phyloP scores from a whole-genome alignment of 208 protist genomes.

The Trypanosoma scelopori region DNA sequence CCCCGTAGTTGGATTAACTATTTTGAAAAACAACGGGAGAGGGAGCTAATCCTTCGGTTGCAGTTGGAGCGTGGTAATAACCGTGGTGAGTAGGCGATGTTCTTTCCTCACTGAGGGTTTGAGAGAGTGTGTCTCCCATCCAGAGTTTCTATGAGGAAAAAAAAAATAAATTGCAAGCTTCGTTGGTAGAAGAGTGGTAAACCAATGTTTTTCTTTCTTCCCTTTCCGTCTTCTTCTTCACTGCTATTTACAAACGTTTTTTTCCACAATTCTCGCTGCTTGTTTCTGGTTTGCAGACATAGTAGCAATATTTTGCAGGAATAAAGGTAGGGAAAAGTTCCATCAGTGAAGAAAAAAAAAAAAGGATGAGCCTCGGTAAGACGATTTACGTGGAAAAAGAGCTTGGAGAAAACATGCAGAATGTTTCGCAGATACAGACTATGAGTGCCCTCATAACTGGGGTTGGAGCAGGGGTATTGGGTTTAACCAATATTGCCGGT shows the following conservation, averaged over 20 bases:
- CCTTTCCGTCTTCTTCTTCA: too few species aligned
- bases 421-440: conserved; percentile 63
- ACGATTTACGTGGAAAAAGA: conserved; percentile 53
- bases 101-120: conserved; percentile 1
- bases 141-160: too few species aligned
- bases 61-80: conserved; percentile 70
- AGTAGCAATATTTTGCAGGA: background rate
- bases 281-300: conserved; percentile 1
- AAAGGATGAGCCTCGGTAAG: conserved; percentile 46
- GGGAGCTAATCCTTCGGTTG: conserved; percentile 77
- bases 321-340: background rate
- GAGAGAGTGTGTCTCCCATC: background rate
- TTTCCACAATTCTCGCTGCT: too few species aligned
- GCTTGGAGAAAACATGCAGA: conserved; percentile 62
- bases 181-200: background rate
- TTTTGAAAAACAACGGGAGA: conserved; percentile 84
- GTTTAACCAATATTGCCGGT: conserved; percentile 69
- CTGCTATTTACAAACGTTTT: too few species aligned
- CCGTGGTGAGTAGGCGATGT: conserved; percentile 11
- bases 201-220: conserved; percentile 4
- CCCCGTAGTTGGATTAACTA: conserved; percentile 76
- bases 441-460: conserved; percentile 74
- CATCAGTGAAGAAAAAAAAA: conserved; percentile 9
- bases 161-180: background rate
- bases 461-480: conserved; percentile 72